phyloP scores from a whole-genome alignment of 805 yeast genomes.

The Cyberlindnera maritima region DNA sequence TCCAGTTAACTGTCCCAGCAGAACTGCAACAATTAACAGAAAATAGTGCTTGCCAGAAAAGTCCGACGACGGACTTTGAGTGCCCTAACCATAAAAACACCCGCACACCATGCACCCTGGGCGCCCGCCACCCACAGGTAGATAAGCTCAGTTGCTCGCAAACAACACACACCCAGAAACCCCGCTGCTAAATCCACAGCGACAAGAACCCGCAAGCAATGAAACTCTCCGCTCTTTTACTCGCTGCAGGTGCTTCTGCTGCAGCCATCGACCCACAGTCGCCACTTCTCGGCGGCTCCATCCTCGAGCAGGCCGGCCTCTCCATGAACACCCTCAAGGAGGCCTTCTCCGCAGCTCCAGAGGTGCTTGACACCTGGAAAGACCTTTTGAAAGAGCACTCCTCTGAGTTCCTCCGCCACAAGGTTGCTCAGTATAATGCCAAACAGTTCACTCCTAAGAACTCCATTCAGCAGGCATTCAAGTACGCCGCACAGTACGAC shows the following conservation, averaged over 20 bases:
- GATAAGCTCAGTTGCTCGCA: neutral
- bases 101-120: neutral
- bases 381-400: constrained; percentile 32
- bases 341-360: constrained; percentile 10
- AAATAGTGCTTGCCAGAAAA: neutral
- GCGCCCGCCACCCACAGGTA: neutral
- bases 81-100: neutral
- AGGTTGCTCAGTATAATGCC: constrained; percentile 13
- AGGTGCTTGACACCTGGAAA: constrained; percentile 30
- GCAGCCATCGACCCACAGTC: constrained; percentile 15
- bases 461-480: constrained; percentile 11
- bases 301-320: constrained; percentile 12
- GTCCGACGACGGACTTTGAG: constrained; percentile 3
- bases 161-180: neutral
- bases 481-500: constrained; percentile 7
- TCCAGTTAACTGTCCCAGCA: neutral
- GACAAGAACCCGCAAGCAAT: constrained; percentile 1
- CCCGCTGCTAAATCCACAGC: no score
- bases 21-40: neutral
- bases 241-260: constrained; percentile 12
- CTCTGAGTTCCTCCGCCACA: constrained; percentile 7
- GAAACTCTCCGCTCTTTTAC: constrained; percentile 3
- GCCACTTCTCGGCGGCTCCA: constrained; percentile 9
- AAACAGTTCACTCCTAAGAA: constrained; percentile 20
- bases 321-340: constrained; percentile 6